Percentiles rank a stretch among this genome's conserved stretches.
phyloP scores from a whole-genome alignment of 73 alveolate genomes.

The Blepharisma stoltei region DNA sequence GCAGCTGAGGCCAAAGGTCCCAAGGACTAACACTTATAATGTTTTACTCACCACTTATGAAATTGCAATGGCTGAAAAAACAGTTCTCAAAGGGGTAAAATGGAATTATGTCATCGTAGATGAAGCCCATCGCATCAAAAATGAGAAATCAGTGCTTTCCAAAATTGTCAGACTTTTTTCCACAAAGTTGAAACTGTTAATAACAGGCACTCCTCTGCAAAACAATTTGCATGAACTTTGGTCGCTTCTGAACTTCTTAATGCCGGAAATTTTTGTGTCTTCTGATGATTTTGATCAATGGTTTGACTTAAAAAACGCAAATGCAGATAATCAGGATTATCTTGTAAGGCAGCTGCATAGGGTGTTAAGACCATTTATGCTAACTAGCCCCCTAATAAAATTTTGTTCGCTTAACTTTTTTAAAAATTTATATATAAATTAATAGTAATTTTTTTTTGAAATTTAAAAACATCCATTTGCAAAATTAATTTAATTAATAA shows the following conservation, averaged over 20 bases:
- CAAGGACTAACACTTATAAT: constrained; percentile 60
- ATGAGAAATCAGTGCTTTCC: constrained; percentile 87
- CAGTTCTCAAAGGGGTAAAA: constrained; percentile 8
- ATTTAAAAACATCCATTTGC: no score
- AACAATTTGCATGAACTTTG: constrained; percentile 19
- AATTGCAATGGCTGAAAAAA: constrained; percentile 14
- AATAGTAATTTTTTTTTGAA: no score
- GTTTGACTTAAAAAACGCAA: constrained; percentile 58
- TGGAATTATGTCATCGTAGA: constrained; percentile 83
- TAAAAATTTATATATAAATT: no score
- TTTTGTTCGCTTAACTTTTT: no score
- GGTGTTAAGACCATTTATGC: constrained; percentile 87
- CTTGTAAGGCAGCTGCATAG: constrained; percentile 80
- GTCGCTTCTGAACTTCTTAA: constrained; percentile 9
- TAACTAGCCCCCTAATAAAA: no score
- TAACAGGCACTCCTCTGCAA: constrained; percentile 42
- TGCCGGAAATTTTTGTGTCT: constrained; percentile 42
- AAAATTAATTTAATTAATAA: no score
- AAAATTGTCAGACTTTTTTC: constrained; percentile 69
- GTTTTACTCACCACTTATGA: constrained; percentile 25
- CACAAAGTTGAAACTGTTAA: constrained; percentile 59
- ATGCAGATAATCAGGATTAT: constrained; percentile 34
- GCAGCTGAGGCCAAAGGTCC: constrained; percentile 55
- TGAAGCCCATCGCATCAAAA: constrained; percentile 96
- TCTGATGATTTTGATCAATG: constrained; percentile 83